Evolutionary conservation across 108 stramenopile genomes (phyloP), one percentile per base, ranked within the genome.

Genomic region (Phaeodactylum tricornutum): DNA sequence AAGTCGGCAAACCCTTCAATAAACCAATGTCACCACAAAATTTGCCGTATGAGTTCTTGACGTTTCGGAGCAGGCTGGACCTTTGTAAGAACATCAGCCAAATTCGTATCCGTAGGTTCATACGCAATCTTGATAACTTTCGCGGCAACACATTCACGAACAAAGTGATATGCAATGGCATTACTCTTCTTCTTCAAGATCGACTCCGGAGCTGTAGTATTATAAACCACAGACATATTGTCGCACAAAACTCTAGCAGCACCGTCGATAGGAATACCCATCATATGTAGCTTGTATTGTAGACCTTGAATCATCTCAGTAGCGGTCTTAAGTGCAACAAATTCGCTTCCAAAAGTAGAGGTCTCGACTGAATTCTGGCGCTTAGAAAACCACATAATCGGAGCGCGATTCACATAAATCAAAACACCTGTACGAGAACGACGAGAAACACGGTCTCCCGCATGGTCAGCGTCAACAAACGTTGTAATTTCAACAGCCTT

Each of bases 391-490:
- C 57, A 72, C 1, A 63, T 15, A 17, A 77, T 72, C 0, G 67
- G 61, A 15, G 81, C 63, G 19, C 39, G 47, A 42, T 82, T 71
- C 15, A 77, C 25, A 39, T 67, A 74, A 17, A 84, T 56, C 0
- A 84, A 7, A 12, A 77, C 40, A 0, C 77, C 82, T 24, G 77
- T 76, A 6, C 68, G 40, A 1, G 71, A 73, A 30, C 76, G 39
- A 6, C 74, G n/a, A 9, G 71, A 73, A 8, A 59, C 35, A 29
- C 47, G 34, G 38, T 65, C 50, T 14, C 69, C 74, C 4, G 74
- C 79, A 48, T 73, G 74, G 40, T 70, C 56, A n/a, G 59, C 43
- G 62, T 81, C 79, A 25, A 75, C 74, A 48, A 69, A 79, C n/a
- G 11, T 16, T 2, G 25, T 34, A 2, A 56, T 55, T 15, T 41